Base-by-base conservation (phyloP, 768 basidiomycete species). In the Lactarius sp. region DNA sequence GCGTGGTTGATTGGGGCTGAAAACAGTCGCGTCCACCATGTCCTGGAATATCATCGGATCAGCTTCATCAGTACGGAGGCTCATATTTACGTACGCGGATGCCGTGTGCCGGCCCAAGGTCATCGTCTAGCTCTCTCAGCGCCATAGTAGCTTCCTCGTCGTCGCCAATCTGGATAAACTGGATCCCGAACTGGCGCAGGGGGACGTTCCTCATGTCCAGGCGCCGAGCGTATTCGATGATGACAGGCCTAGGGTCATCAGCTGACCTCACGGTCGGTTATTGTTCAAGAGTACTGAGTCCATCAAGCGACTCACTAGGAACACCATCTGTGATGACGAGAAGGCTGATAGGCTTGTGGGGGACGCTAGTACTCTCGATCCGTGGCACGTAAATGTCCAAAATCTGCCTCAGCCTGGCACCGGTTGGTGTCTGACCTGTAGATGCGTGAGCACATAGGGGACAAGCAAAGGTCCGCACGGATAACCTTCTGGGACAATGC, bases 151-250 rank as follows among this genome's bases (percentile, higher is more conserved):
- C 75, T 34, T 41, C 67, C 2, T n/a, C 31, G 18, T 69, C 70
- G 39, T 73, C 67, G 0, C 78, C 78, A 27, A 79, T 77, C 69
- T 79, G 79, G 14, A 80, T 68, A 52, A 80, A 77, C 51, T 77
- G 75, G 14, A 77, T 65, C 20, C 75, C 73, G 12, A 77, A 64
- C 67, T 76, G 73, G 41, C 69, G 70, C 41, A 72, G 61, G 1
- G 75, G 74, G 53, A 70, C 73, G 22, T 72, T 69, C 2, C 68
- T 71, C 20, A 59, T 56, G 56, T 77, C 77, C 16, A 77, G 69
- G 64, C 67, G 64, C n/a, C 65, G 61, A 8, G 70, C 70, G 8
- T 53, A 61, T 5, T 64, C 51, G 10, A 70, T 50, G 44, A 71
- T 70, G 6, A 68, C 66, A 14, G 52, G 36, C 34, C 52, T 52